Evolutionary conservation across 352 stramenopile species (phyloP).

Genomic region (Saprolegnia parasitica): DNA sequence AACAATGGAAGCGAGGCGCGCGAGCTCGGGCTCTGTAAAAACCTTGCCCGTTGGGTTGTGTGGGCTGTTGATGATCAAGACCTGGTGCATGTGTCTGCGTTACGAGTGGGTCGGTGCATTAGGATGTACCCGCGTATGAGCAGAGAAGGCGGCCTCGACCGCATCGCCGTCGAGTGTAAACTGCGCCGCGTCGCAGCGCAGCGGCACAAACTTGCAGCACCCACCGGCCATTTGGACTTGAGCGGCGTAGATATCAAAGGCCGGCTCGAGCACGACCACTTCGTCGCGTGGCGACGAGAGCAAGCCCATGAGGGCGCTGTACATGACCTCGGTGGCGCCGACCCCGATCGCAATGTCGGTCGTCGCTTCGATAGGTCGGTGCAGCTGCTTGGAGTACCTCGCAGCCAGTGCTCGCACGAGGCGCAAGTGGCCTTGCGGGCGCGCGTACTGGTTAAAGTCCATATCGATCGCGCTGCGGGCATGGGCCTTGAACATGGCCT

Average conservation of each 20-base stretch:
- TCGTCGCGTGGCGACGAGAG: constrained; percentile 90
- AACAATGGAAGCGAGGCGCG: constrained; percentile 77
- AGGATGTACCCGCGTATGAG: constrained; percentile 71
- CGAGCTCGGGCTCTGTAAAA: constrained; percentile 91
- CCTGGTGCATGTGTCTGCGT: constrained; percentile 16
- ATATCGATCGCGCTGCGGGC: constrained; percentile 89
- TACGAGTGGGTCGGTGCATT: not conserved
- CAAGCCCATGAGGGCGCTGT: constrained; percentile 89
- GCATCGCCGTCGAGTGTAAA: constrained; percentile 84
- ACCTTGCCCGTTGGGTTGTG: constrained; percentile 99
- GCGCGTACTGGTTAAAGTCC: constrained; percentile 93
- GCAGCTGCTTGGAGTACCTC: constrained; percentile 87
- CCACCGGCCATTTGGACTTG: constrained; percentile 82
- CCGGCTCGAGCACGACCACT: constrained; percentile 95
- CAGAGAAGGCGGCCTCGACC: constrained; percentile 83
- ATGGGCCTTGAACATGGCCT: constrained; percentile 91
- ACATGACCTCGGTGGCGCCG: constrained; percentile 93
- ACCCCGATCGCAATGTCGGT: constrained; percentile 93
- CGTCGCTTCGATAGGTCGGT: constrained; percentile 81
- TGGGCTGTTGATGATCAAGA: constrained; percentile 96
- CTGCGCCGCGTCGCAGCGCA: constrained; percentile 45
- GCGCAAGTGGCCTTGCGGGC: constrained; percentile 83
- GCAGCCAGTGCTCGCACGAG: constrained; percentile 80
- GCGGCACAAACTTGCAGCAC: constrained; percentile 76
- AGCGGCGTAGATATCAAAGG: constrained; percentile 95